Evolutionary conservation across 306 rosid species (phyloP), one percentile per base, ranked within the genome.

Genomic region (Rosa lucieae): DNA sequence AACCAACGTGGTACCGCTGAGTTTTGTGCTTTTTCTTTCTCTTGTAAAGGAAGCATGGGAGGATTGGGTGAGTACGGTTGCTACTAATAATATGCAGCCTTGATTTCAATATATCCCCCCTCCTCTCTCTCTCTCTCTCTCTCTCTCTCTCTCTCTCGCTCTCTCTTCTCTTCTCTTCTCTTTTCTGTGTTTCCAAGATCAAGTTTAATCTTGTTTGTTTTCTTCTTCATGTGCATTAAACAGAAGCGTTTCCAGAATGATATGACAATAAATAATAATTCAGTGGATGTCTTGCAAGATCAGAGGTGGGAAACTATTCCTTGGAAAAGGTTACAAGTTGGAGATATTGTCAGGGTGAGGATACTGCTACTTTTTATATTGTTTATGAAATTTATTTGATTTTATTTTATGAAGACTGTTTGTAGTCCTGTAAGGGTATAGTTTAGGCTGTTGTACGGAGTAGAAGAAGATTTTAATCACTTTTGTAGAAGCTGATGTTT

Each of bases 201-300:
- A 39, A 21, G 20, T 67, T 44, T 29, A 61, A 74, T 61, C 52
- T 13, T 79, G 32, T 65, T n/a, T 48, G 18, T 46, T 73, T n/a
- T 44, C 80, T 81, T 78, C 58, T 61, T 75, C 48, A 77, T 77
- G 76, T 81, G 7, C 69, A 82, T 59, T 42, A 72, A 75, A 86
- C 97, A 94, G 98, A 94, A 94, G 84, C 98, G 98, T 56, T 86
- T 93, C 79, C 98, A 92, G 89, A 94, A 90, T 85, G 98, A 94
- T 76, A 86, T 91, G 98, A 46, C 92, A 48, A 77, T 94, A 78
- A 94, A 94, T 80, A 94, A 89, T 78, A 84, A 86, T 85, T 48
- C 20, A 58, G 85, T 94, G 49, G 92, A 94, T 49, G 89, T 94
- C 72, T 80, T 94, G 85, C 97, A 89, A 87, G 91, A 86, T 87